Base-by-base conservation (phyloP, 176 grass and related monocot species). In the Carex littledalei region DNA sequence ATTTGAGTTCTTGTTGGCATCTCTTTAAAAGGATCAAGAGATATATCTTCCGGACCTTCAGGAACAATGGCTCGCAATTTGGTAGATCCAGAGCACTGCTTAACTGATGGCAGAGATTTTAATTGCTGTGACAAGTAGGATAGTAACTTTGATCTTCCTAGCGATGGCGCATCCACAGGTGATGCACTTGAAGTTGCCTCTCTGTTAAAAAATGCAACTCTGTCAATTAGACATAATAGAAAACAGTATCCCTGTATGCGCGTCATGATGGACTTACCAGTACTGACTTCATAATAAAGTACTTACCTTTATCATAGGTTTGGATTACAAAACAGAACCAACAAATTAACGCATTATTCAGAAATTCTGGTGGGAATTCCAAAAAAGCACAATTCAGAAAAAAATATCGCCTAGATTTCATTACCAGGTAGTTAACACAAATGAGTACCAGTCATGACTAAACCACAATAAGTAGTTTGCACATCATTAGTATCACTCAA, bases 41-140 rank as follows among this genome's bases (percentile, higher is more conserved):
- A 77, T 77, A 24, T 77, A 77, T 77, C 24, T 77, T 77, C 49
- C 50, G 31, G 21, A 77, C 73, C 73, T 56, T 77, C 73, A 77
- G 31, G 45, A 31, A 31, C 73, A 77, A 31, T 16, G 1, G 21
- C 13, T 54, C 10, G 73, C 22, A 16, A 77, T 11, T 54, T 77
- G 73, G 49, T 22, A 77, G 73, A 56, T 77, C 24, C 50, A 77
- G 21, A 26, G 11, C 13, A 6, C 53, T 76, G 73, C 45, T 77
- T 77, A 77, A 77, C 49, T 17, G 73, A 77, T 77, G 73, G 13
- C 49, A 77, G 22, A 77, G 73, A 77, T 77, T 55, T 77, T 77
- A 77, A 77, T 55, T 77, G 73, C 49, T 77, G 73, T 77, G 73
- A 77, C 73, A 77, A 24, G 73, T 77, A 77, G 21, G 73, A 77